Evolutionary conservation across 768 basidiomycete species (phyloP).

Genomic region (Suillus occidentalis): DNA sequence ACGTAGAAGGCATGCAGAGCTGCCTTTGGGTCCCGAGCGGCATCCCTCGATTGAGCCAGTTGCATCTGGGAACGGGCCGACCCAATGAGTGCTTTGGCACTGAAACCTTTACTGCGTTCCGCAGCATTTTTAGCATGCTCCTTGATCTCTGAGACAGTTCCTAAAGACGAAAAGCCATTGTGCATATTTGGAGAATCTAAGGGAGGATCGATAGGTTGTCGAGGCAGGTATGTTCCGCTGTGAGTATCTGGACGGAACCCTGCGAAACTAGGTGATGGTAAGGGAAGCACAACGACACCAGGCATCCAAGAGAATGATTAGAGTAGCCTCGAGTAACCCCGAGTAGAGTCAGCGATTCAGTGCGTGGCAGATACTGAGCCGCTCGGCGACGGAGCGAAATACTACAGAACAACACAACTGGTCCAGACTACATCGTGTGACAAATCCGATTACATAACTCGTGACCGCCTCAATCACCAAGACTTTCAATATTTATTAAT

Average conservation of each 20-base stretch:
- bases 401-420: conserved; percentile 6
- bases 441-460: conserved; percentile 1
- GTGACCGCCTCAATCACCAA: not conserved
- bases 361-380: conserved; percentile 7
- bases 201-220: conserved; percentile 5
- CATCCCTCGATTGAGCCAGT: conserved; percentile 52
- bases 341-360: conserved; percentile 3
- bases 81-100: conserved; percentile 60
- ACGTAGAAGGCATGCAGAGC: conserved; percentile 62
- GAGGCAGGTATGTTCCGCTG: conserved; percentile 19
- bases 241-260: conserved; percentile 30
- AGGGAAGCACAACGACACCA: conserved; percentile 40
- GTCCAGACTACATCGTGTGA: not conserved
- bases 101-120: conserved; percentile 54
- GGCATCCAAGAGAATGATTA: conserved; percentile 37
- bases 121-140: conserved; percentile 48
- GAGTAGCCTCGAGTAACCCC: not conserved
- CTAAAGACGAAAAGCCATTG: conserved; percentile 32
- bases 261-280: conserved; percentile 31
- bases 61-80: conserved; percentile 58
- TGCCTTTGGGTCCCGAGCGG: conserved; percentile 56
- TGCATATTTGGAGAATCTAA: conserved; percentile 34
- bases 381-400: conserved; percentile 1
- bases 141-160: conserved; percentile 47
- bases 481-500: not conserved